Evolutionary conservation across 192 early-diverging fungal genomes (phyloP).

Genomic region (Coemansia sp.): DNA sequence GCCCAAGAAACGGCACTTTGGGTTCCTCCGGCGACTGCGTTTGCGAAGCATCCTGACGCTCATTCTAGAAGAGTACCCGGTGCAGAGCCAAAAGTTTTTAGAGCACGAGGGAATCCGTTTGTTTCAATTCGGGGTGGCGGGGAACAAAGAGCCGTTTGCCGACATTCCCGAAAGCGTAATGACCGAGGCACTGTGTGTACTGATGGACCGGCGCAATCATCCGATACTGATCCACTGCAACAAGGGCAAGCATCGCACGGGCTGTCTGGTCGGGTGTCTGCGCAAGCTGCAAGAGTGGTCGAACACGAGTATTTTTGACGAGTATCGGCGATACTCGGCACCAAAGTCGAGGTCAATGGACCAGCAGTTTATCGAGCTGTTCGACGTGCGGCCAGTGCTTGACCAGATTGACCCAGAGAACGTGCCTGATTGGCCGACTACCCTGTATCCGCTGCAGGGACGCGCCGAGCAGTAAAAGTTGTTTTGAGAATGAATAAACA

Average conservation of each 20-base stretch:
- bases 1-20: slow-evolving; percentile 89
- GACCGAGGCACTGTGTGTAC: slow-evolving; percentile 23
- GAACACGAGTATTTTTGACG: slow-evolving; percentile 95
- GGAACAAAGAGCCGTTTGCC: slow-evolving; percentile 78
- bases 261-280: slow-evolving; percentile 92
- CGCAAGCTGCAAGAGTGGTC: slow-evolving; percentile 95
- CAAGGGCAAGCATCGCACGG: slow-evolving; percentile 98
- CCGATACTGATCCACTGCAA: slow-evolving; percentile 95
- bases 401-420: slow-evolving; percentile 58
- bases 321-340: slow-evolving; percentile 89
- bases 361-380: slow-evolving; percentile 84
- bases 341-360: slow-evolving; percentile 84
- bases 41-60: slow-evolving; percentile 92
- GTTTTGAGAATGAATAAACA: no score
- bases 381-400: slow-evolving; percentile 69
- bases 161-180: slow-evolving; percentile 54
- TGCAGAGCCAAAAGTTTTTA: slow-evolving; percentile 84
- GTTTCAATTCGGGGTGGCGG: slow-evolving; percentile 85
- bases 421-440: slow-evolving; percentile 70
- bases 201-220: slow-evolving; percentile 68
- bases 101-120: slow-evolving; percentile 74
- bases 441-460: background rate
- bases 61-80: slow-evolving; percentile 88
- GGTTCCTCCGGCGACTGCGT: slow-evolving; percentile 83
- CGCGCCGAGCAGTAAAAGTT: background rate